A percentile compares a stretch with the other conserved stretches of the same genome.
These are phyloP conservation scores for Poteriospumella lacustris DNA, from an alignment of 108 stramenopile genomes.

Conservation along the genomic window DNA sequence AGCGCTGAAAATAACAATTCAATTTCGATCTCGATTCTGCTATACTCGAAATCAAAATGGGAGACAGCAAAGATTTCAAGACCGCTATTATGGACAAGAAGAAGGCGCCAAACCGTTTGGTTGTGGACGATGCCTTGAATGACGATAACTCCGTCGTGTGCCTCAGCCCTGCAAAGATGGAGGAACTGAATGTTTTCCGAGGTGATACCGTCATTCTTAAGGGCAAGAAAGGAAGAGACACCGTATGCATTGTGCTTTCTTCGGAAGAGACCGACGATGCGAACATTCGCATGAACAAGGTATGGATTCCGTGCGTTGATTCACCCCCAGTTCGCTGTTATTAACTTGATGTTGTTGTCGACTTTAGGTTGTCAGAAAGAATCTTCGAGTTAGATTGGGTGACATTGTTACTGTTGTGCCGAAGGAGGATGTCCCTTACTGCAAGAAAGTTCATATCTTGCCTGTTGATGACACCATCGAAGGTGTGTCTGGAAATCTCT, in stretches of 20 bases:
- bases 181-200: constrained; percentile 94
- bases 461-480: constrained; percentile 98
- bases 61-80: not conserved
- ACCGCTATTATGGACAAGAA: constrained; percentile 57
- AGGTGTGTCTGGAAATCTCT: constrained; percentile 94
- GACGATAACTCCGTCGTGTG: constrained; percentile 97
- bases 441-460: constrained; percentile 93
- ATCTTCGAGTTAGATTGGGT: constrained; percentile 86
- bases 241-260: constrained; percentile 95
- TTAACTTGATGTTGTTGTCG: not conserved
- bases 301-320: not conserved
- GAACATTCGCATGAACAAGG: constrained; percentile 97
- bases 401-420: constrained; percentile 90
- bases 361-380: constrained; percentile 86
- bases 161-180: constrained; percentile 74
- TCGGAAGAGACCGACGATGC: constrained; percentile 83
- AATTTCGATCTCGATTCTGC: not conserved
- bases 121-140: constrained; percentile 98
- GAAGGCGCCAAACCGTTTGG: constrained; percentile 95
- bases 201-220: constrained; percentile 98
- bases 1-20: not conserved
- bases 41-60: not conserved
- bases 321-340: not conserved
- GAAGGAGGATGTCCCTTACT: constrained; percentile 95
- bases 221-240: constrained; percentile 97